These are phyloP conservation scores for Pythium aquatile DNA, from an alignment of 352 stramenopile species.

Conservation along the genomic window DNA sequence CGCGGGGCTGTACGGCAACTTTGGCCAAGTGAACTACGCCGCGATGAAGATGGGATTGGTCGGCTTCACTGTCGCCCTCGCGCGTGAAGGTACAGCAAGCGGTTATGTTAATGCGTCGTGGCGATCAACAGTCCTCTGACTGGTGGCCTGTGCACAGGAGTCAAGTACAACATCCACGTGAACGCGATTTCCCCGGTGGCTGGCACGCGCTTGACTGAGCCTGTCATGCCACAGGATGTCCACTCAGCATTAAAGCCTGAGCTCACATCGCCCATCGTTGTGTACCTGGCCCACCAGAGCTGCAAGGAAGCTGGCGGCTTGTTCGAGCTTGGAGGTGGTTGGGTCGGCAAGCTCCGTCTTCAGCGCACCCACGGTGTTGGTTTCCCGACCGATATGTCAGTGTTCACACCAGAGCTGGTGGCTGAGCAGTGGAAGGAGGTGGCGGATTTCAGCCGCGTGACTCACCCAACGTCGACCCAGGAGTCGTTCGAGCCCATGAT, in stretches of 20 bases:
- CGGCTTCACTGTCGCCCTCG: conserved; percentile 65
- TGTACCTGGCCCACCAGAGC: conserved; percentile 58
- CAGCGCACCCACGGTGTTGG: conserved; percentile 70
- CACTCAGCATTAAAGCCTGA: conserved; percentile 56
- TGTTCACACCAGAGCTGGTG: conserved; percentile 65
- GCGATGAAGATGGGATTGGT: conserved; percentile 76
- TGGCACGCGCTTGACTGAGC: conserved; percentile 60
- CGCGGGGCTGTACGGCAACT: conserved; percentile 72
- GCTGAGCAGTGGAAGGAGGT: conserved; percentile 69
- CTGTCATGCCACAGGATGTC: conserved; percentile 63
- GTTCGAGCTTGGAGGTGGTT: conserved; percentile 64
- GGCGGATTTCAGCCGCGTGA: conserved; percentile 62
- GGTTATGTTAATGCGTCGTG: not conserved
- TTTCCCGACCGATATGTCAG: conserved; percentile 52
- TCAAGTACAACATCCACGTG: conserved; percentile 77
- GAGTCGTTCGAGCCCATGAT: conserved; percentile 79
- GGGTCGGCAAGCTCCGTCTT: conserved; percentile 61
- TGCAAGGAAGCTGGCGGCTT: conserved; percentile 53
- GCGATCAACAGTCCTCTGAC: no score
- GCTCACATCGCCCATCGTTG: conserved; percentile 60
- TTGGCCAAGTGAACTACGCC: conserved; percentile 77
- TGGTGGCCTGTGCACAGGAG: conserved; percentile 21
- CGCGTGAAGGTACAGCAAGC: conserved; percentile 48
- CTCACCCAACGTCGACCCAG: conserved; percentile 64
- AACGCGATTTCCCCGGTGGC: conserved; percentile 72